Conservation (phyloP, 2,329 filamentous ascomycete species). For the Fusarium burgessii region DNA sequence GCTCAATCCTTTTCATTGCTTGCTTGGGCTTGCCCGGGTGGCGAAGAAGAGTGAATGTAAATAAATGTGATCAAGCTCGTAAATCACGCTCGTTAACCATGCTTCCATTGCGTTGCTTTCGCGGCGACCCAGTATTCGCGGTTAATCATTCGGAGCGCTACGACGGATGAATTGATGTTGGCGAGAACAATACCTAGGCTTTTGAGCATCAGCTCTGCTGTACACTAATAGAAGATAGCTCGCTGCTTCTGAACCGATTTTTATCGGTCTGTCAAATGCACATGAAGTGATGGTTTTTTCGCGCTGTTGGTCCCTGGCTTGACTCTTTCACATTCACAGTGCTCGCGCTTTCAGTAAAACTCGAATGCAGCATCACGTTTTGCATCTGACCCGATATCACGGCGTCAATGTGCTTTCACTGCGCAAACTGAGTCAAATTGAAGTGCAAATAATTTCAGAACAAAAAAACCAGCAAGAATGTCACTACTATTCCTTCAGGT, state of each 20-base stretch:
- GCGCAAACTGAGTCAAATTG: too few relatives aligned
- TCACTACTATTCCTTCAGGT: fast-evolving
- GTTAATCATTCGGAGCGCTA: fast-evolving
- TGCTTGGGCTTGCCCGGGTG: conserved; percentile 4
- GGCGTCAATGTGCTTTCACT: fast-evolving
- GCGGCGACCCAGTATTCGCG: fast-evolving
- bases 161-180: neutral
- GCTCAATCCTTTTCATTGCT: conserved; percentile 27
- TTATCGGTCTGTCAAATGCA: fast-evolving
- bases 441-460: too few relatives aligned
- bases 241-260: neutral
- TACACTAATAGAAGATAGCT: fast-evolving
- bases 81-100: too few relatives aligned
- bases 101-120: too few relatives aligned
- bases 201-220: neutral
- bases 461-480: fast-evolving
- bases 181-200: neutral
- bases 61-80: fast-evolving
- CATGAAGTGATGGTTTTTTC: too few relatives aligned
- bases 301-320: too few relatives aligned
- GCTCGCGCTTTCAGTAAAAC: fast-evolving
- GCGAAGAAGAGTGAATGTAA: conserved; percentile 10
- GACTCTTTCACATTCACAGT: neutral
- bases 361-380: fast-evolving
- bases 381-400: neutral